Evolutionary conservation across 1,284 basidiomycete species (phyloP), one percentile per base, ranked within the genome.

Genomic region (Puccinia novopanici): DNA sequence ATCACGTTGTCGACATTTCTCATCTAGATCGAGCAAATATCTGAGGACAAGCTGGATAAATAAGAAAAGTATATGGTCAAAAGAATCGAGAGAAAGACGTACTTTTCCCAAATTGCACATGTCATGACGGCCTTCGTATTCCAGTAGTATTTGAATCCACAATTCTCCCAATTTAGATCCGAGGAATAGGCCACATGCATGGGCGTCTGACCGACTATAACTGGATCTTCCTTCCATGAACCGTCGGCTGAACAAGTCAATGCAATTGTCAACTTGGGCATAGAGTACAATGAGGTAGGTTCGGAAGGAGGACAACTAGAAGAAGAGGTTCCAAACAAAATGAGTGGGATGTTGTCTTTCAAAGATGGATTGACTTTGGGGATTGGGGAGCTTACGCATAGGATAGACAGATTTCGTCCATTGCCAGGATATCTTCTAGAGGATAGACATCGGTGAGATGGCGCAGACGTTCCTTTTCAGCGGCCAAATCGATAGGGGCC

Each of bases 191-290:
- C 75, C 30, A 68, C 63, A 19, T 50, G 22, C 65, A 54, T 67
- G 9, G 75, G 75, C 19, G 65, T 55, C 30, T 70, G 63, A 15
- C 77, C 77, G 52, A 79, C 40, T 42, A 79, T 79, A 37, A 72
- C 57, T 15, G 68, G 77, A 15, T 42, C 45, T 37, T 79, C 77
- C 30, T 79, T 79, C 77, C 77, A 79, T 24, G 67, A 59, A 12
- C 77, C 77, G 50, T 79, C 77, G n/a, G 77, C 67, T 24, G 77
- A 79, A 19, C 77, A 79, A 22, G 77, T 79, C 54, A 79, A 52
- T 0, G 59, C 77, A 54, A 79, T 42, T 17, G 77, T 79, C 40
- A 79, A 63, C 27, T 63, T 71, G 34, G 52, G 67, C 48, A 71
- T 55, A 34, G 50, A 48, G 34, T 48, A 15, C 37, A 79, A n/a